Base-by-base conservation (phyloP, 768 basidiomycete species). In the Xerocomellus amylosporus region DNA sequence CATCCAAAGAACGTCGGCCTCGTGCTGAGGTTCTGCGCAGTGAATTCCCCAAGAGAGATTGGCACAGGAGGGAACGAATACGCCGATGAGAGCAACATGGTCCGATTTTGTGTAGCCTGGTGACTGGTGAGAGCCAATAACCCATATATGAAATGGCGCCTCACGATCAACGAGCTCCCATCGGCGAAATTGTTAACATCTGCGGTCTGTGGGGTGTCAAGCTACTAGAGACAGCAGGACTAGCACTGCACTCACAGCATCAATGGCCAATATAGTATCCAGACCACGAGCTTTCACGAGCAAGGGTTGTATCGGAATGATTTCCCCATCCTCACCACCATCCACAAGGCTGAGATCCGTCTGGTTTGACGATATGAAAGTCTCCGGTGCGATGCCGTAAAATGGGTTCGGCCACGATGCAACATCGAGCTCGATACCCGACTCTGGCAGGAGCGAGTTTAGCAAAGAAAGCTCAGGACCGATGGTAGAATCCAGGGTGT, bases 191-290 rank as follows among this genome's bases (percentile, higher is more conserved):
- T 45, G 38, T 62, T 51, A 0, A 46, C 22, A 28, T 71, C 58
- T 8, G 51, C 19, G 5, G 45, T 59, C 68, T 67, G 36, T 19
- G 19, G 10, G 12, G 12, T 7, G 26, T 58, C 5, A 41, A 17
- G 36, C 20, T 2, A 39, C 14, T 13, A 5, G 13, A 1, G 2
- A 33, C 5, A 19, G 64, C 15, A 43, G 6, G 10, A 0, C 1
- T 8, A 41, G 17, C 2, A 30, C 1, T 4, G 6, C 1, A 55
- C 73, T 51, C 61, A 70, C 64, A 10, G 70, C 73, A 60, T 84
- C 82, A 43, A 82, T 74, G 0, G 79, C 80, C 31, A 83, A 45
- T 59, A 84, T 77, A 8, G 74, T 72, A 54, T 84, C 82, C 48
- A 82, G 60, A 0, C 61, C 67, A 41, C 82, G 76, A 22, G 71